Conservation (phyloP, 257 asterid species). For the Jacaranda mimosifolia region DNA sequence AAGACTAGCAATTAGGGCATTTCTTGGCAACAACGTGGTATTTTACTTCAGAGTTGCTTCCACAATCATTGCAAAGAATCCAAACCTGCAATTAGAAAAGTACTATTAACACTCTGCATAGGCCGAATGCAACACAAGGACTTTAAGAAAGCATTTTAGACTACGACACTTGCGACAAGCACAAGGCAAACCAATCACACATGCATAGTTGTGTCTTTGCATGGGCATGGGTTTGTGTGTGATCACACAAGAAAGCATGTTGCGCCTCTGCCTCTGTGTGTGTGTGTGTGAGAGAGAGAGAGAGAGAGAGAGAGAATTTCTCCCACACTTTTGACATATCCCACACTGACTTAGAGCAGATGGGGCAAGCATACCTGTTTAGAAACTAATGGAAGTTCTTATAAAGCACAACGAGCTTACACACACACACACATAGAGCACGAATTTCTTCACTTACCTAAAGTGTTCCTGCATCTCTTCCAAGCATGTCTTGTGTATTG, state of each 20-base stretch:
- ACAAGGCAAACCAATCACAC: too few relatives aligned
- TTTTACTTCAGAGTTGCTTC: conserved; percentile 62
- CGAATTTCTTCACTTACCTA: conserved; percentile 50
- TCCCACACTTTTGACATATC: conserved; percentile 95
- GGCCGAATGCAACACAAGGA: too few relatives aligned
- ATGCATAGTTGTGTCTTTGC: too few relatives aligned
- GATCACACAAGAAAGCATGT: too few relatives aligned
- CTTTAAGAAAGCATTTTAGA: too few relatives aligned
- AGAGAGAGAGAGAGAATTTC: too few relatives aligned
- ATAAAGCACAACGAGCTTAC: background rate
- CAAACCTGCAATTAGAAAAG: conserved; percentile 50
- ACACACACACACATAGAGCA: conserved; percentile 4
- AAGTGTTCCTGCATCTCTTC: conserved; percentile 85
- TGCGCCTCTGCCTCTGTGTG: too few relatives aligned
- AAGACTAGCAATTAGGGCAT: conserved; percentile 73
- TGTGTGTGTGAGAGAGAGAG: too few relatives aligned
- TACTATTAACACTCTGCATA: background rate
- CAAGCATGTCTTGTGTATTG: conserved; percentile 85
- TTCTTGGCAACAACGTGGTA: conserved; percentile 70
- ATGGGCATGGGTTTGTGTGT: too few relatives aligned
- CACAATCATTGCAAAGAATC: conserved; percentile 83
- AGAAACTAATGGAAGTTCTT: background rate
- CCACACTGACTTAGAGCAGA: conserved; percentile 84
- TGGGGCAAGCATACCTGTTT: conserved; percentile 80
- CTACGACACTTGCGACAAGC: too few relatives aligned